A percentile compares a stretch with the other conserved stretches of the same genome.
These are phyloP conservation scores for Ceratocystis ficicola DNA, from an alignment of 2,329 filamentous ascomycete genomes.

Conservation along the genomic window DNA sequence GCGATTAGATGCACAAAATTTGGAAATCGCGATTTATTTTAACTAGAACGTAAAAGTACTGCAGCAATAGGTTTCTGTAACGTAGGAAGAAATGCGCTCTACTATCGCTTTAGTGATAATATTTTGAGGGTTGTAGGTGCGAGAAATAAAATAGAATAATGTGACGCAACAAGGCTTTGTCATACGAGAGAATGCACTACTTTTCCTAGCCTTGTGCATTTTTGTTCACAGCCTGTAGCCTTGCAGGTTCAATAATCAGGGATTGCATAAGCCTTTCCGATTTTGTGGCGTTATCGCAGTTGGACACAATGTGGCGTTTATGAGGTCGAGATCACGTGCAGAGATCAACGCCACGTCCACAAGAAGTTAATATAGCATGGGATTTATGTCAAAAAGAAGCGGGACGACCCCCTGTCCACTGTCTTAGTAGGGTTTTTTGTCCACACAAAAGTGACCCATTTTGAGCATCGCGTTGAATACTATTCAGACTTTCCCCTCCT, in stretches of 20 bases:
- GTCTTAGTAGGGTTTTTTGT: conserved; percentile 34
- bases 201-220: neutral
- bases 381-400: conserved; percentile 14
- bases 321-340: conserved; percentile 17
- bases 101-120: no score
- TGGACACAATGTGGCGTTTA: neutral
- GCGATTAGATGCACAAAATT: neutral
- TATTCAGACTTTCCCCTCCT: conserved; percentile 24
- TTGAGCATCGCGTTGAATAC: conserved; percentile 29
- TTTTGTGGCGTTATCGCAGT: no score
- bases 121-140: neutral
- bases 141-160: neutral
- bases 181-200: neutral
- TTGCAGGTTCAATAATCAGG: neutral
- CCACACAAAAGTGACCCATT: conserved; percentile 37
- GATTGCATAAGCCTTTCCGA: no score
- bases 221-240: neutral
- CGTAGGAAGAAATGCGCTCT: no score
- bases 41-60: neutral
- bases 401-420: conserved; percentile 20
- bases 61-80: no score
- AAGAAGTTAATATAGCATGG: conserved; percentile 18
- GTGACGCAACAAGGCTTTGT: neutral
- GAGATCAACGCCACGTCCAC: conserved; percentile 21
- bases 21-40: neutral